Percentiles rank a stretch among this genome's conserved stretches.
phyloP scores from a whole-genome alignment of 139 green algal species.

The Chlamydomonas eustigma region DNA sequence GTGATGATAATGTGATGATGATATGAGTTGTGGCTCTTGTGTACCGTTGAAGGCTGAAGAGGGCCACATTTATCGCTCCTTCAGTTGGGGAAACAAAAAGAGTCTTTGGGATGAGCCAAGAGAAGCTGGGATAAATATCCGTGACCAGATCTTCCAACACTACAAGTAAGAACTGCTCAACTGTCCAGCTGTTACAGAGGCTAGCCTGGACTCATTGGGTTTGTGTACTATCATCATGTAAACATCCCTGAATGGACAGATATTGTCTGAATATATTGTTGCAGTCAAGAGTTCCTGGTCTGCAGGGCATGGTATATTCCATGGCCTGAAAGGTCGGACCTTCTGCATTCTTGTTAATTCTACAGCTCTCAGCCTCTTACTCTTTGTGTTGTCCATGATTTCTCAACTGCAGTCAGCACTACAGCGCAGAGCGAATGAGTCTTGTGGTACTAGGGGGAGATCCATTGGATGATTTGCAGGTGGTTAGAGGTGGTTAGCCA shows the following conservation, averaged over 20 bases:
- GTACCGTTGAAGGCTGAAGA: slow-evolving; percentile 9
- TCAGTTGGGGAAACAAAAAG: slow-evolving; percentile 81
- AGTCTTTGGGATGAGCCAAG: slow-evolving; percentile 43
- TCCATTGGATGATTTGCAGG: slow-evolving; percentile 68
- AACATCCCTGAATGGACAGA: too few species aligned
- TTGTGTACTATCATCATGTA: too few species aligned
- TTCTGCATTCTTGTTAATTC: too few species aligned
- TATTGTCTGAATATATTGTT: too few species aligned
- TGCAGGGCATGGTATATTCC: too few species aligned
- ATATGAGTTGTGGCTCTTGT: slow-evolving; percentile 2
- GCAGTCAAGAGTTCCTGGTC: too few species aligned
- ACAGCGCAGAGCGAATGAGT: slow-evolving; percentile 86
- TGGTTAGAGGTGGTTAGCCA: too few species aligned
- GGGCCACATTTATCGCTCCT: slow-evolving; percentile 71
- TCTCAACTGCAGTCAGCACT: slow-evolving; percentile 52
- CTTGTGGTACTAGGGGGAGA: slow-evolving; percentile 91
- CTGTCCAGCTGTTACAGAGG: too few species aligned
- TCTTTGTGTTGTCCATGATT: too few species aligned
- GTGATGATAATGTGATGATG: too few species aligned
- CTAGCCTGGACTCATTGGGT: too few species aligned
- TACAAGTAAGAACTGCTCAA: slow-evolving; percentile 17
- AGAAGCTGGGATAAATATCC: slow-evolving; percentile 12
- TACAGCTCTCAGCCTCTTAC: not conserved
- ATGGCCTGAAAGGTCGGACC: too few species aligned
- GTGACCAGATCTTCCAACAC: slow-evolving; percentile 11